Evolutionary conservation across 495 filamentous ascomycete genomes (phyloP).

Genomic region (Penicillium diatomitis): DNA sequence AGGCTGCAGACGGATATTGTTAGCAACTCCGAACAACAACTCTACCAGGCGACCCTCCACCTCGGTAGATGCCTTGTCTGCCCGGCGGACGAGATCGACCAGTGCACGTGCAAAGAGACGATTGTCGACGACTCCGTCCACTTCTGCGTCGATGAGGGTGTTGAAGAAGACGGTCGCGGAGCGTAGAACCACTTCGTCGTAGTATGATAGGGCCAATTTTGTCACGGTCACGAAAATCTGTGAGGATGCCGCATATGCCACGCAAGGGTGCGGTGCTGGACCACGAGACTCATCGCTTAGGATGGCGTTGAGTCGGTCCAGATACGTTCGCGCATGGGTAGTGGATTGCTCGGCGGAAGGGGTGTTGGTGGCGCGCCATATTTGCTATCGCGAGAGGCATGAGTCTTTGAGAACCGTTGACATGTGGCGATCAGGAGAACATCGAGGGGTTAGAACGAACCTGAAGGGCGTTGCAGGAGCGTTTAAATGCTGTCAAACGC

Average conservation of each 20-base stretch:
- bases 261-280: constrained; percentile 79
- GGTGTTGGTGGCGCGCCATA: constrained; percentile 61
- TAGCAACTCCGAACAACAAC: constrained; percentile 84
- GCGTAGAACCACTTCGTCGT: constrained; percentile 69
- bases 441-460: constrained; percentile 33
- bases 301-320: constrained; percentile 64
- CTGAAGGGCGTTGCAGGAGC: constrained; percentile 74
- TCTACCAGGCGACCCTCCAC: constrained; percentile 82
- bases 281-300: constrained; percentile 83
- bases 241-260: constrained; percentile 69
- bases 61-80: constrained; percentile 54
- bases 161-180: constrained; percentile 80
- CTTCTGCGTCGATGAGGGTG: constrained; percentile 87
- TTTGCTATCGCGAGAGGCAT: constrained; percentile 44
- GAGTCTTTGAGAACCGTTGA: constrained; percentile 1
- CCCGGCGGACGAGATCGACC: constrained; percentile 60
- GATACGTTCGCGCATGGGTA: constrained; percentile 42
- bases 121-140: constrained; percentile 84
- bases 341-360: constrained; percentile 41
- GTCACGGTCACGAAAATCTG: constrained; percentile 82
- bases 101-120: constrained; percentile 73
- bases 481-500: constrained; percentile 83
- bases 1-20: constrained; percentile 86
- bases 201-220: constrained; percentile 70
- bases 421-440: background rate